Evolutionary conservation across 2,329 filamentous ascomycete species (phyloP).

Genomic region (Fusarium circinatum): DNA sequence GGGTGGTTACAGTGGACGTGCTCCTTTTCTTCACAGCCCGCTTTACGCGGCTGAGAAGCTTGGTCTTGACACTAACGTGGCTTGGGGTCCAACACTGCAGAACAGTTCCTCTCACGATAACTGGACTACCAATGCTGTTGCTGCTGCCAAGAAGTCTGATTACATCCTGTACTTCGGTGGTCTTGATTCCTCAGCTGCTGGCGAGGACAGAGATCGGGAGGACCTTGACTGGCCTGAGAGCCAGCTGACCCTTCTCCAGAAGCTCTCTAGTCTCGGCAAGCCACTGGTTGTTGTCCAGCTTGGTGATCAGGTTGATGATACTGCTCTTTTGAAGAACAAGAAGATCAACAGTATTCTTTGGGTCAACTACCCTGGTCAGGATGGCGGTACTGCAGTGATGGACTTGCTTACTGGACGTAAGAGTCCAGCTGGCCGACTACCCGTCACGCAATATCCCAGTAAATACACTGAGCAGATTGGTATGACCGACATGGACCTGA

Average conservation of each 20-base stretch:
- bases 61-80: neutral
- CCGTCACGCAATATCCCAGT: neutral
- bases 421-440: neutral
- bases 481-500: neutral
- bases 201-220: neutral
- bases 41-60: neutral
- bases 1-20: neutral
- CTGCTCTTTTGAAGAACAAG: neutral
- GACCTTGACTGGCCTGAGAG: slow-evolving; percentile 6
- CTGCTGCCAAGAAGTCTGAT: neutral
- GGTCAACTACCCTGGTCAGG: slow-evolving; percentile 12
- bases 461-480: neutral
- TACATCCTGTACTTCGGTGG: slow-evolving; percentile 7
- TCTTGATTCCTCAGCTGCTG: slow-evolving; percentile 2
- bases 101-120: neutral
- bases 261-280: neutral
- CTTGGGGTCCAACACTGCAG: slow-evolving; percentile 1
- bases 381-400: slow-evolving; percentile 3
- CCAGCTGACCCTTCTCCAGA: neutral
- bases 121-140: neutral
- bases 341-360: slow-evolving; percentile 15
- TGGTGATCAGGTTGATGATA: neutral
- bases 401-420: neutral
- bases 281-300: slow-evolving; percentile 1
- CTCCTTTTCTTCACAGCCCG: neutral